These are phyloP conservation scores for Picochlorum costavermella DNA, from an alignment of 139 green algal species.

Conservation along the genomic window DNA sequence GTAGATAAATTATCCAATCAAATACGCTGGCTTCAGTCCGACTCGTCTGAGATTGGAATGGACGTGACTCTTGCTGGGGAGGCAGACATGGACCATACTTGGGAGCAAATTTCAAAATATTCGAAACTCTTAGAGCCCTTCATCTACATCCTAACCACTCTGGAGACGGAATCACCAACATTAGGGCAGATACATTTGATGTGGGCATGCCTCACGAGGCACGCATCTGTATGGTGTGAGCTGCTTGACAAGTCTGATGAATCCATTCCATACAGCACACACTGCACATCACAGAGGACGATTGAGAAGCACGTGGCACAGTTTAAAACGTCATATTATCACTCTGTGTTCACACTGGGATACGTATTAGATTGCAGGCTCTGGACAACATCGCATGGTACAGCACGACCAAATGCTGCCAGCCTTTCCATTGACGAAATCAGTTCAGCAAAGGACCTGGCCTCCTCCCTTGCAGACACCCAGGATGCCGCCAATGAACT, in stretches of 20 bases:
- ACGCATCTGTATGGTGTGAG: background rate
- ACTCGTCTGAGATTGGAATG: background rate
- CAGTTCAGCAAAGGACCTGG: background rate
- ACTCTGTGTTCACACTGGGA: background rate
- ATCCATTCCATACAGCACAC: background rate
- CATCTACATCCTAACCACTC: background rate
- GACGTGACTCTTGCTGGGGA: background rate
- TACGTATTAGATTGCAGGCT: background rate
- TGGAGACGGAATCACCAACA: background rate
- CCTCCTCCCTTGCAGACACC: background rate
- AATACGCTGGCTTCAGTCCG: background rate
- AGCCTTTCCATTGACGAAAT: background rate
- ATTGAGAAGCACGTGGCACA: background rate
- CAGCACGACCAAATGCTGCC: background rate
- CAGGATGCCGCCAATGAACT: background rate
- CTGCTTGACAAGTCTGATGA: background rate
- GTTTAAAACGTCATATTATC: background rate
- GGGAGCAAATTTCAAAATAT: background rate
- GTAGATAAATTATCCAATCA: background rate
- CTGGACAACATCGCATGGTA: slow-evolving; percentile 1
- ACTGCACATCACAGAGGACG: background rate
- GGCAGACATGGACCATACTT: background rate
- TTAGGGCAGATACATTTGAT: slow-evolving; percentile 3
- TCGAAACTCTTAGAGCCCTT: background rate
- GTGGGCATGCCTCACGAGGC: background rate